Evolutionary conservation across 2,329 filamentous ascomycete species (phyloP).

Genomic region (Cryphonectria radicalis): DNA sequence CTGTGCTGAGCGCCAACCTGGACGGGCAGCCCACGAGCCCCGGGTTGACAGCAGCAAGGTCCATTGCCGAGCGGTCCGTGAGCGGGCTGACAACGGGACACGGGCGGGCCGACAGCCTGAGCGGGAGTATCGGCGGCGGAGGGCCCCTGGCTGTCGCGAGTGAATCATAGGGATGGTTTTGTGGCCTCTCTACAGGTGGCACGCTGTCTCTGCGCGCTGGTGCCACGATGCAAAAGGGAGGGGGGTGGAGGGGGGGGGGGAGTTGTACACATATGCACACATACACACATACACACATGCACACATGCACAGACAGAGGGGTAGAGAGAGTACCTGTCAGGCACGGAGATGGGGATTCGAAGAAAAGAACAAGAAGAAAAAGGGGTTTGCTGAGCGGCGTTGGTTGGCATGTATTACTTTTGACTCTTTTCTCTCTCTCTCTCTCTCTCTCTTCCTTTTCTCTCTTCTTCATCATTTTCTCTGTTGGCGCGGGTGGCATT

Average conservation of each 20-base stretch:
- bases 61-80: slow-evolving; percentile 46
- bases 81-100: slow-evolving; percentile 75
- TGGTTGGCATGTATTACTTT: background rate
- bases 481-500: slow-evolving; percentile 5
- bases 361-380: no score
- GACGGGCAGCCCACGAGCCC: slow-evolving; percentile 54
- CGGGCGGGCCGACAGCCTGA: slow-evolving; percentile 79
- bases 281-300: background rate
- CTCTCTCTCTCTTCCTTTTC: background rate
- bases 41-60: slow-evolving; percentile 56
- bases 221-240: background rate
- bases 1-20: slow-evolving; percentile 74
- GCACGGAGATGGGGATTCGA: background rate
- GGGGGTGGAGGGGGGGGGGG: no score
- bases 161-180: slow-evolving; percentile 27
- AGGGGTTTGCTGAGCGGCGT: background rate
- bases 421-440: background rate
- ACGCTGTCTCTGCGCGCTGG: background rate
- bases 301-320: background rate
- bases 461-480: background rate
- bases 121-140: slow-evolving; percentile 69
- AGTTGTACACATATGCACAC: background rate
- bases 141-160: slow-evolving; percentile 65
- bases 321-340: background rate
- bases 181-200: background rate